Base-by-base conservation (phyloP, 768 basidiomycete genomes). In the Pleurotus salmoneostramineus region DNA sequence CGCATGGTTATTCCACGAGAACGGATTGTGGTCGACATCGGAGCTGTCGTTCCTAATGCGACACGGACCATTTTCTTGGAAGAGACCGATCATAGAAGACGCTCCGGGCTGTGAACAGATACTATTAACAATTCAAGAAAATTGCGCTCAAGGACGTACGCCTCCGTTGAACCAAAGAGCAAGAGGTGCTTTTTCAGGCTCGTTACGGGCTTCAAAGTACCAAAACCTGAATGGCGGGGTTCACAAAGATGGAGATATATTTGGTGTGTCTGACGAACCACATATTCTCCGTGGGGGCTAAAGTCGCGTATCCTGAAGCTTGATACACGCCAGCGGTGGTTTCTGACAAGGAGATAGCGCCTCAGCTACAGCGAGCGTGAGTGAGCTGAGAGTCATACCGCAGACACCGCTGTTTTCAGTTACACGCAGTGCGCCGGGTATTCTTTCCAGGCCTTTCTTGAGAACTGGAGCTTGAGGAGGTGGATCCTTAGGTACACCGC, bases 21-120 rank as follows among this genome's bases (percentile, higher is more conserved):
- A 78, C 0, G 81, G 79, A 62, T 87, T 87, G 17, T 74, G 64
- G 1, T 71, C 69, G 31, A 85, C 80, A 33, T 72, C 67, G 3
- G 69, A 72, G 61, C 75, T 78, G 65, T 83, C 81, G 63, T 82
- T 83, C 17, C 72, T 80, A 56, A 85, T 82, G 17, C 80, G 73
- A 69, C 92, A 93, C 1, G 91, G 91, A 2, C 91, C 91, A 63
- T 79, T 72, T 68, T 90, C 90, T 78, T 89, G 88, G 60, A 91
- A 78, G 10, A 91, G 74, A 3, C 88, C 89, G 1, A 87, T 72
- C 72, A 81, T 81, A 42, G 79, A 79, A 2, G 81, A 81, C 63
- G 77, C 77, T 35, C 82, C 83, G 21, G 83, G 83, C 78, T 81
- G 58, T 14, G 27, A 44, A 21, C 7, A 34, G 52, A 36, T 6